Evolutionary conservation across 441 rosid species (phyloP).

Genomic region (California macrophylla): DNA sequence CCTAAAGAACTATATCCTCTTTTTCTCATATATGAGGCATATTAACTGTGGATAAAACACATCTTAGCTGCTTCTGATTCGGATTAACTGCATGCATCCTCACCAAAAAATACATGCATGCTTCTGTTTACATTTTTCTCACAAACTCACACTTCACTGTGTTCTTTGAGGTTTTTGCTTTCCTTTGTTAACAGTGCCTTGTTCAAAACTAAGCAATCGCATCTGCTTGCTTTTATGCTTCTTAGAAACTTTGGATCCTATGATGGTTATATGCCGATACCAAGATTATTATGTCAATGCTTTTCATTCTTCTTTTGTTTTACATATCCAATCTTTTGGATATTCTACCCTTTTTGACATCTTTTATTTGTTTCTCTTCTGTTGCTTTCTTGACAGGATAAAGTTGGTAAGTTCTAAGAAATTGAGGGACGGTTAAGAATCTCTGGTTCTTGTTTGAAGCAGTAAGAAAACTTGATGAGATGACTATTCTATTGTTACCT

Average conservation of each 20-base stretch:
- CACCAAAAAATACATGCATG: neutral
- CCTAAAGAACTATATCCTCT: neutral
- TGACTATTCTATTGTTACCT: neutral
- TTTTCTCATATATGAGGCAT: neutral
- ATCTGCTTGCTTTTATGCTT: neutral
- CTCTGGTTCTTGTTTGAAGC: conserved; percentile 23
- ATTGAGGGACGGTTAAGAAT: conserved; percentile 29
- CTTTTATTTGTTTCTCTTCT: conserved; percentile 12
- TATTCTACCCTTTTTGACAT: conserved; percentile 5
- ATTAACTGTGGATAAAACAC: neutral
- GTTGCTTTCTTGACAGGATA: conserved; percentile 53
- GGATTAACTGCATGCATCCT: neutral
- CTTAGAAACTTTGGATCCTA: neutral
- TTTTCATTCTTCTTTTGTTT: neutral
- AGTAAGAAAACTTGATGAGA: conserved; percentile 22
- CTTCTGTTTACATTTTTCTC: neutral
- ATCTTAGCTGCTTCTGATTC: neutral
- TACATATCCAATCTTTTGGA: neutral
- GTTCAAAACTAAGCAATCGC: neutral
- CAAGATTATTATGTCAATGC: neutral
- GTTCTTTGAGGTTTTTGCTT: neutral
- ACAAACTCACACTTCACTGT: neutral
- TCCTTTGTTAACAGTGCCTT: neutral
- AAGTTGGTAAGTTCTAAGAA: conserved; percentile 71
- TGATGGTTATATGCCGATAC: neutral